Conservation (phyloP, 2,329 filamentous ascomycete genomes). For the Amauroascus verrucosus region DNA sequence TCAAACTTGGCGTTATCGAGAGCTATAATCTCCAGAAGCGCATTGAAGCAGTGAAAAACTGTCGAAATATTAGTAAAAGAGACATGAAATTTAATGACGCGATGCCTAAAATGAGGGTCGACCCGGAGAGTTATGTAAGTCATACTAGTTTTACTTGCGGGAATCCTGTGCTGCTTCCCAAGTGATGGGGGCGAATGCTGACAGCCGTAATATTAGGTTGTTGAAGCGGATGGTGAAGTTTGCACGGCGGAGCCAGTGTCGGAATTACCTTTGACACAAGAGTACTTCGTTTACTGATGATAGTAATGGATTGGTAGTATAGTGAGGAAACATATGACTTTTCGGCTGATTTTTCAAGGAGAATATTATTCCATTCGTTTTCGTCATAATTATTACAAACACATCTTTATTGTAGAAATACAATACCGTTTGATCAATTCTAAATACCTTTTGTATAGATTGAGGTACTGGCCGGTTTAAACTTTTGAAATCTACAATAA, state of each 20-base stretch:
- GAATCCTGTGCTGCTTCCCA: neutral
- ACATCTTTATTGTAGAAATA: neutral
- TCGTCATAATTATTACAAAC: neutral
- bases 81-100: conserved; percentile 85
- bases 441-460: too few relatives aligned
- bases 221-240: conserved; percentile 70
- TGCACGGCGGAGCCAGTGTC: conserved; percentile 64
- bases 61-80: conserved; percentile 63
- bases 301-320: too few relatives aligned
- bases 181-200: neutral
- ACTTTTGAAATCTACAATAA: too few relatives aligned
- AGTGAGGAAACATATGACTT: too few relatives aligned
- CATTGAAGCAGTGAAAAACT: conserved; percentile 67
- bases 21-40: conserved; percentile 68
- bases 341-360: neutral
- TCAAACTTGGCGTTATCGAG: conserved; percentile 56
- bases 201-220: conserved; percentile 37
- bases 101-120: conserved; percentile 80
- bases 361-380: too few relatives aligned
- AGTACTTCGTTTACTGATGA: conserved; percentile 61
- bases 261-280: conserved; percentile 64
- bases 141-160: neutral
- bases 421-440: too few relatives aligned
- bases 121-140: conserved; percentile 71
- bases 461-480: too few relatives aligned